Evolutionary conservation across 2,329 filamentous ascomycete genomes (phyloP).

Genomic region (Hyphodiscus sp.): DNA sequence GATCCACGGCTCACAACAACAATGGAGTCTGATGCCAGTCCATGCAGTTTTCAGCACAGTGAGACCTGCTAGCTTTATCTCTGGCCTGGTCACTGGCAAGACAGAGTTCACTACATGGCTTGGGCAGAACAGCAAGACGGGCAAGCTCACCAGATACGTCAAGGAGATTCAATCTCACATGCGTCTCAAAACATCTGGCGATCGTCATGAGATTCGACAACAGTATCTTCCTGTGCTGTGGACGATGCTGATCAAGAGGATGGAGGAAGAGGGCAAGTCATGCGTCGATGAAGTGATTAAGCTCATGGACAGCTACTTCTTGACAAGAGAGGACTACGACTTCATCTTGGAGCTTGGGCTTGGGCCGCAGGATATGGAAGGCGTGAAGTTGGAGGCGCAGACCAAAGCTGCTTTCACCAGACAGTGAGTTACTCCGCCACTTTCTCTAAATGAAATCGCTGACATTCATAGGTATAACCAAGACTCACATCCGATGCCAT

Average conservation of each 20-base stretch:
- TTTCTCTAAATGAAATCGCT: constrained; percentile 1
- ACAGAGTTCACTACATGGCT: constrained; percentile 87
- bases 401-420: constrained; percentile 88
- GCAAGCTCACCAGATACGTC: constrained; percentile 70
- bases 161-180: constrained; percentile 98
- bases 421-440: constrained; percentile 50
- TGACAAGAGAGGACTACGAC: constrained; percentile 93
- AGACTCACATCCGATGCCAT: constrained; percentile 82
- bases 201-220: constrained; percentile 89
- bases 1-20: constrained; percentile 97
- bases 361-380: constrained; percentile 71
- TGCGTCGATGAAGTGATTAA: constrained; percentile 78
- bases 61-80: constrained; percentile 77
- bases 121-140: constrained; percentile 85
- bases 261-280: constrained; percentile 76
- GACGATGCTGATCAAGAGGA: constrained; percentile 67
- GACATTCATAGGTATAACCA: constrained; percentile 63
- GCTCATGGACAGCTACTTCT: constrained; percentile 93
- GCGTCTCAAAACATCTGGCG: constrained; percentile 82
- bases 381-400: constrained; percentile 72
- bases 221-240: constrained; percentile 89
- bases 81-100: constrained; percentile 65
- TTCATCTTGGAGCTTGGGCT: constrained; percentile 86
- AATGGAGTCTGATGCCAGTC: constrained; percentile 96
- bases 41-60: constrained; percentile 96